Evolutionary conservation across 1,139 yeast species (phyloP), one percentile per base, ranked within the genome.

Genomic region (Suhomyces terraborum): DNA sequence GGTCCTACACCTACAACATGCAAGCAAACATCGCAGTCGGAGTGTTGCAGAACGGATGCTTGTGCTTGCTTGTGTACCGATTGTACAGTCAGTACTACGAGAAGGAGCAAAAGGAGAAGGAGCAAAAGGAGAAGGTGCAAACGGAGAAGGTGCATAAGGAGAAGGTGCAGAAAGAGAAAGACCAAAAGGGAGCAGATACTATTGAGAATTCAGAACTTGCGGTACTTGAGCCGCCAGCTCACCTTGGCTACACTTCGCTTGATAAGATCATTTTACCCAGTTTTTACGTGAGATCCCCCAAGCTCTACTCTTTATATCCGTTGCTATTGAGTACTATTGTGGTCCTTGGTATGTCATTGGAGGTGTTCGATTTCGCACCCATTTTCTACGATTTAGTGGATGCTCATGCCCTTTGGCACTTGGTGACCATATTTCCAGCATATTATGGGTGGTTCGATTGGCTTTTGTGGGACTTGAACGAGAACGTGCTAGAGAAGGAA

Each of bases 1-100:
- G 97, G 91, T 85, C 89, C 48, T 93, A 93, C 63, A 82, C 95
- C 1, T 93, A 93, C 62, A 93, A 93, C 66, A 93, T 93, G 98
- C 76, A 80, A 53, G 96, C 95, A 22, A 93, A 94, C 55, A 82
- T 93, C 2, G 62, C 76, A 1, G 76, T 88, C 40, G 98, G 97
- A 0, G 46, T 88, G 3, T 49, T 83, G 4, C 97, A 91, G 54
- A 87, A 89, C 60, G 50, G 76, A n/a, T 51, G 62, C 32, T 61
- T 68, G 55, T 59, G 50, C 25, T 42, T 57, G 21, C 51, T 65
- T 26, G 67, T 75, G 40, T 71, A 59, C 48, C 46, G 56, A 7
- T 50, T 71, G 24, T 72, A 72, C 53, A 52, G 57, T 25, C 50
- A 59, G 33, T 69, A 66, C 52, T 67, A 67, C 46, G 50, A 52